Conservation (phyloP, 805 yeast genomes). For the Pichia exigua region DNA sequence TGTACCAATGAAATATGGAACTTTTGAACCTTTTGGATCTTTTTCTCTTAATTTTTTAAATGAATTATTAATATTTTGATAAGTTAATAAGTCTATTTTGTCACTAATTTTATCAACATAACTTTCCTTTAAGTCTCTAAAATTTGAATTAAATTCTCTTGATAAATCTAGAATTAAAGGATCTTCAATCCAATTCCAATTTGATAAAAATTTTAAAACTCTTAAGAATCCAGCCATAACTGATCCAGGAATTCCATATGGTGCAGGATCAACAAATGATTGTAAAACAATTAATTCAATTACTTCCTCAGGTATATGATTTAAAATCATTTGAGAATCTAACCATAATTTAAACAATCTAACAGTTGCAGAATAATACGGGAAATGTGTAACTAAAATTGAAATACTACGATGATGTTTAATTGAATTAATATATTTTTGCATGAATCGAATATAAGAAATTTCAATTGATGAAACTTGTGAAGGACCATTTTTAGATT, state of each 20-base stretch:
- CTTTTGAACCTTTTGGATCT: slow-evolving; percentile 75
- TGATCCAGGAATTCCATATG: slow-evolving; percentile 75
- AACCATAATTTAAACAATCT: slow-evolving; percentile 87
- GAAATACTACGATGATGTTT: slow-evolving; percentile 78
- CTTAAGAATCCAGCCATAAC: slow-evolving; percentile 77
- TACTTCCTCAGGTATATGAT: slow-evolving; percentile 70
- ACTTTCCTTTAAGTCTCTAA: slow-evolving; percentile 5
- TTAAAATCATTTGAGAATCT: slow-evolving; percentile 66
- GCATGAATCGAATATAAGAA: slow-evolving; percentile 55
- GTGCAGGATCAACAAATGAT: slow-evolving; percentile 81
- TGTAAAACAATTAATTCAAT: slow-evolving; percentile 76
- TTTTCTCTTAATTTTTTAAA: slow-evolving; percentile 61
- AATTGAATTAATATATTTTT: slow-evolving; percentile 56
- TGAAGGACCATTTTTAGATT: slow-evolving; percentile 36
- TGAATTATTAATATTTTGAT: slow-evolving; percentile 53
- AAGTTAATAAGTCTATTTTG: slow-evolving; percentile 50
- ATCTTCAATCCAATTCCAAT: slow-evolving; percentile 93
- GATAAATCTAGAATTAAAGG: slow-evolving; percentile 75
- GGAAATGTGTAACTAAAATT: slow-evolving; percentile 62
- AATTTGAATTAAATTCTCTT: slow-evolving; percentile 31
- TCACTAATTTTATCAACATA: slow-evolving; percentile 46
- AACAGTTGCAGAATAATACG: slow-evolving; percentile 69
- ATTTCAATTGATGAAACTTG: slow-evolving; percentile 51
- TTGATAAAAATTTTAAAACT: slow-evolving; percentile 57
- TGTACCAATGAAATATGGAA: slow-evolving; percentile 78